Percentiles rank a stretch among this genome's conserved stretches.
These are phyloP conservation scores for Nannizzia gypsea DNA, from an alignment of 2,329 filamentous ascomycete species.

Conservation along the genomic window DNA sequence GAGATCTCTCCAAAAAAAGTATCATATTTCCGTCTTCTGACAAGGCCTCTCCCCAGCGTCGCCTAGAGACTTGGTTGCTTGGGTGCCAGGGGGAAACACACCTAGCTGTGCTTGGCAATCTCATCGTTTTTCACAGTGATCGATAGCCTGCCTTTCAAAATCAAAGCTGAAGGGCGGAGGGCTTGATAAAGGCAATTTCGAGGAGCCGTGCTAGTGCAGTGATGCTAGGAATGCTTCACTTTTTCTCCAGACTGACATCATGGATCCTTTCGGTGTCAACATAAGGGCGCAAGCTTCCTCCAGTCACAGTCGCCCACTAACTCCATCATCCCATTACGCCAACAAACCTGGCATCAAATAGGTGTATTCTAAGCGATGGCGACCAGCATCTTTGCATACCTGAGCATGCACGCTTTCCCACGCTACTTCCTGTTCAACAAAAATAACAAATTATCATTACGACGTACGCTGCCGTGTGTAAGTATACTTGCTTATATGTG, in stretches of 20 bases:
- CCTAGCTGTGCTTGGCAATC: background rate
- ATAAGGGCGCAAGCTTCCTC: background rate
- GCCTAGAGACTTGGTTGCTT: background rate
- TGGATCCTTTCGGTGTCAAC: background rate
- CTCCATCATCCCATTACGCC: background rate
- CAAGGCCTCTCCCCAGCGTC: background rate
- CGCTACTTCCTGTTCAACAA: background rate
- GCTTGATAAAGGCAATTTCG: too few relatives aligned
- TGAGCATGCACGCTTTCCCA: background rate
- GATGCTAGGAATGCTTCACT: background rate
- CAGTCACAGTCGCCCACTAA: background rate
- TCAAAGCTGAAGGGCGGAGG: background rate
- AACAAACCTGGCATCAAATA: background rate
- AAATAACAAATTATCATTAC: background rate
- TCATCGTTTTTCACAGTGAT: background rate
- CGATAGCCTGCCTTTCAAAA: background rate
- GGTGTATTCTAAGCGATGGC: background rate
- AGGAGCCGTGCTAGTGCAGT: background rate
- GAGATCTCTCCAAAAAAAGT: constrained; percentile 1
- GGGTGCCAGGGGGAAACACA: background rate
- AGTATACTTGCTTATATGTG: too few relatives aligned
- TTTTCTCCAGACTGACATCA: background rate
- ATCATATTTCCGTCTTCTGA: background rate
- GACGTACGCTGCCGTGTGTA: background rate
- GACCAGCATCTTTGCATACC: background rate